phyloP scores from a whole-genome alignment of 2,329 filamentous ascomycete species.

The Alternaria conjuncta region DNA sequence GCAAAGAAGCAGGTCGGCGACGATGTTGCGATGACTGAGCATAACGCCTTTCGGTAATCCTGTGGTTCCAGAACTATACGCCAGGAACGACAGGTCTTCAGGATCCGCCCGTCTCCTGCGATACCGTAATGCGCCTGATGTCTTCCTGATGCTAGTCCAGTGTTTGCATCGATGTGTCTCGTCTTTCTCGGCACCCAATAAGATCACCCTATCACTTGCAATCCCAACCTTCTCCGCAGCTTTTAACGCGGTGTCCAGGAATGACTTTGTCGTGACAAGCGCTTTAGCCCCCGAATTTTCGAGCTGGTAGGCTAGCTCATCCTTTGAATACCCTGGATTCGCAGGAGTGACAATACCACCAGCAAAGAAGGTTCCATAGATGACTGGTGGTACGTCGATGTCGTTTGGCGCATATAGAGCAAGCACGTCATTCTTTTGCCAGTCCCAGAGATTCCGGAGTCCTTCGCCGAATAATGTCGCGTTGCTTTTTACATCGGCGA shows the following conservation, averaged over 20 bases:
- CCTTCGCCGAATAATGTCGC: slow-evolving; percentile 79
- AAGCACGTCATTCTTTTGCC: slow-evolving; percentile 82
- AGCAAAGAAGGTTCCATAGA: slow-evolving; percentile 80
- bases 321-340: slow-evolving; percentile 82
- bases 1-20: slow-evolving; percentile 79
- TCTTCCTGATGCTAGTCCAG: slow-evolving; percentile 72
- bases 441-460: slow-evolving; percentile 73
- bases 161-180: slow-evolving; percentile 67
- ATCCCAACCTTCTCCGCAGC: slow-evolving; percentile 75
- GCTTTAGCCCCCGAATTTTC: slow-evolving; percentile 76
- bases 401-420: slow-evolving; percentile 83
- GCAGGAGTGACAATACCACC: slow-evolving; percentile 81
- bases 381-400: slow-evolving; percentile 78
- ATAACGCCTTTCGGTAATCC: slow-evolving; percentile 55
- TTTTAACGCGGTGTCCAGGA: slow-evolving; percentile 67
- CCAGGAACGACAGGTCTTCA: slow-evolving; percentile 81
- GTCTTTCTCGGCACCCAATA: slow-evolving; percentile 74
- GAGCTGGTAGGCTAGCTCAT: slow-evolving; percentile 84
- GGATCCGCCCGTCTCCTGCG: slow-evolving; percentile 65
- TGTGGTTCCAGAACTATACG: slow-evolving; percentile 56
- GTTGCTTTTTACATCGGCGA: slow-evolving; percentile 66
- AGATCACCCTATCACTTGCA: slow-evolving; percentile 70
- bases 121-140: slow-evolving; percentile 64
- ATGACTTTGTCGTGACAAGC: slow-evolving; percentile 73
- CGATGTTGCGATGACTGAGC: slow-evolving; percentile 53